These are phyloP conservation scores for Termitomyces sp. DNA, from an alignment of 768 basidiomycete species.

Conservation along the genomic window DNA sequence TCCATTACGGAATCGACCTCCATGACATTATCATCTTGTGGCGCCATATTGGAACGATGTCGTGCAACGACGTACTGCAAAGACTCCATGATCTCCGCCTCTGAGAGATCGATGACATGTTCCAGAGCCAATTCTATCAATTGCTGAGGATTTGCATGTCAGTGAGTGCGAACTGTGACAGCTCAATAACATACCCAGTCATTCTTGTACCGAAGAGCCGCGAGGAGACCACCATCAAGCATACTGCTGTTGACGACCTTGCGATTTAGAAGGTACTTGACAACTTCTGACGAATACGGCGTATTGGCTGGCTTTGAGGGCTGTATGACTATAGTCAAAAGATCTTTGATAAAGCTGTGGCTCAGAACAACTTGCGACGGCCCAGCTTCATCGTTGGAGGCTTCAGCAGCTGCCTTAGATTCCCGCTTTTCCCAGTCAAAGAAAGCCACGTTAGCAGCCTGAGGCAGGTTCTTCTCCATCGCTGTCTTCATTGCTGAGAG, in stretches of 20 bases:
- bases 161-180: neutral
- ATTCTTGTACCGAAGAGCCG: conserved; percentile 43
- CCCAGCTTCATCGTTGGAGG: neutral
- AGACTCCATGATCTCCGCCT: conserved; percentile 56
- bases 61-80: conserved; percentile 41
- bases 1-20: conserved; percentile 26
- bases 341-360: conserved; percentile 57
- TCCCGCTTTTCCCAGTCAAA: conserved; percentile 53
- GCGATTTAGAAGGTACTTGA: conserved; percentile 54
- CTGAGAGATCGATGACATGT: conserved; percentile 59
- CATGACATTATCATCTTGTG: conserved; percentile 38
- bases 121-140: conserved; percentile 50
- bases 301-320: conserved; percentile 31
- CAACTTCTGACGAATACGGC: conserved; percentile 54
- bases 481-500: conserved; percentile 20
- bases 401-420: conserved; percentile 17
- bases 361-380: conserved; percentile 14
- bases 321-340: conserved; percentile 50
- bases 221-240: conserved; percentile 57
- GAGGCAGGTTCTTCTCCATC: conserved; percentile 31
- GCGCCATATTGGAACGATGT: conserved; percentile 23
- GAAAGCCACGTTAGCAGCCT: conserved; percentile 57
- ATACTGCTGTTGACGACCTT: conserved; percentile 57
- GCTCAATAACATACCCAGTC: conserved; percentile 60
- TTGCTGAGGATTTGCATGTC: conserved; percentile 24